Evolutionary conservation across 78 protist genomes (phyloP).

Genomic region (Diacronema lutheri): DNA sequence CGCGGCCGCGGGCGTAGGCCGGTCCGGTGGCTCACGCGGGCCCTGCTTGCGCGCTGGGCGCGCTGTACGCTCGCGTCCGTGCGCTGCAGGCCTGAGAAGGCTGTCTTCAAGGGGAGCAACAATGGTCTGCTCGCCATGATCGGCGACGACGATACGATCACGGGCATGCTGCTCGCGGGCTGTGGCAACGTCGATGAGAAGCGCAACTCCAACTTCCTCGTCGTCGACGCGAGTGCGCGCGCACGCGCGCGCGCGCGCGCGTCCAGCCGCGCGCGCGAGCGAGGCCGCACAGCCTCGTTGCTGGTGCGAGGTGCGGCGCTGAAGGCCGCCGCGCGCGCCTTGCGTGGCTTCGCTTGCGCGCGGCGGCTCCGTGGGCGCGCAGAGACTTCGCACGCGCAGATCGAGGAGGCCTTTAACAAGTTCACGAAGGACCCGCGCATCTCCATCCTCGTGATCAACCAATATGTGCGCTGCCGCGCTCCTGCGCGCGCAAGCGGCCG

Average conservation of each 20-base stretch:
- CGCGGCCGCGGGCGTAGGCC: too few relatives aligned
- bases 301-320: too few relatives aligned
- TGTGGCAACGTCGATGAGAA: background rate
- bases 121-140: background rate
- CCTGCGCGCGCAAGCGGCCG: background rate
- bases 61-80: too few relatives aligned
- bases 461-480: background rate
- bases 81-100: too few relatives aligned
- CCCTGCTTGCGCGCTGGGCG: too few relatives aligned
- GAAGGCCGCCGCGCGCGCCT: too few relatives aligned
- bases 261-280: background rate
- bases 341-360: too few relatives aligned
- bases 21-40: too few relatives aligned
- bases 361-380: background rate
- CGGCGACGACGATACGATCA: constrained; percentile 20
- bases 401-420: background rate
- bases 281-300: too few relatives aligned
- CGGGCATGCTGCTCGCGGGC: constrained; percentile 24
- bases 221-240: constrained; percentile 2
- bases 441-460: background rate
- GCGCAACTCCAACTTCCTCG: background rate
- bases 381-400: background rate
- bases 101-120: background rate
- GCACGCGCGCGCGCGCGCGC: background rate
- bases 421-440: background rate